Evolutionary conservation across 805 yeast genomes (phyloP), one percentile per base, ranked within the genome.

Genomic region (Naumovozyma baii): DNA sequence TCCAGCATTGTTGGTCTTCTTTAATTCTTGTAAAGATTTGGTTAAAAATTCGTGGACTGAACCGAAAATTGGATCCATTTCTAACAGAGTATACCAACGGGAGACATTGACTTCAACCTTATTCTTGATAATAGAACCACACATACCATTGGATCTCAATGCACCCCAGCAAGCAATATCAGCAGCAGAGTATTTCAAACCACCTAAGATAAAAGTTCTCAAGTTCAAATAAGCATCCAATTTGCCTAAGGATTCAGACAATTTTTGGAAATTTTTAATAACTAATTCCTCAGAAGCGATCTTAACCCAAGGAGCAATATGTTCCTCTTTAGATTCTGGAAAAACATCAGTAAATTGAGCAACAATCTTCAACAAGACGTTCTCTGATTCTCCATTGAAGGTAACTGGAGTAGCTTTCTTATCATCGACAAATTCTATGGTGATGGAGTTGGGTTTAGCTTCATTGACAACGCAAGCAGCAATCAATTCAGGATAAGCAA

Each of bases 111-210:
- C 71, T 68, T 82, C 86, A 29, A 80, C 82, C 38, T 80, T 84
- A 65, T 77, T 83, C 69, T 86, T 88, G 63, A 87, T 74, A 47
- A 85, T 81, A 14, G 95, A 83, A 18, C 92, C 95, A 70, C 88
- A 84, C 60, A 90, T 80, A 39, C 94, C 86, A 62, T 92, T 90
- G 46, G 95, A 84, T 67, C 96, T 78, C 51, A 90, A 70, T 36
- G 82, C 84, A 63, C 96, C 96, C 96, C 96, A 90, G 16, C 83
- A 71, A 13, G 90, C 83, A 45, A 86, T 69, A 64, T 90, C 98
- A 39, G 94, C 92, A 33, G 78, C 62, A 12, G 94, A 68, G 46
- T 73, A 66, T n/a, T 67, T 49, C 63, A 78, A 72, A 5, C 58
- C 57, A 31, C 92, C 95, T 40, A 74, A 63, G 39, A 86, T 60